Evolutionary conservation across 805 yeast species (phyloP), one percentile per base, ranked within the genome.

Genomic region (Nakazawaea wickerhamii): DNA sequence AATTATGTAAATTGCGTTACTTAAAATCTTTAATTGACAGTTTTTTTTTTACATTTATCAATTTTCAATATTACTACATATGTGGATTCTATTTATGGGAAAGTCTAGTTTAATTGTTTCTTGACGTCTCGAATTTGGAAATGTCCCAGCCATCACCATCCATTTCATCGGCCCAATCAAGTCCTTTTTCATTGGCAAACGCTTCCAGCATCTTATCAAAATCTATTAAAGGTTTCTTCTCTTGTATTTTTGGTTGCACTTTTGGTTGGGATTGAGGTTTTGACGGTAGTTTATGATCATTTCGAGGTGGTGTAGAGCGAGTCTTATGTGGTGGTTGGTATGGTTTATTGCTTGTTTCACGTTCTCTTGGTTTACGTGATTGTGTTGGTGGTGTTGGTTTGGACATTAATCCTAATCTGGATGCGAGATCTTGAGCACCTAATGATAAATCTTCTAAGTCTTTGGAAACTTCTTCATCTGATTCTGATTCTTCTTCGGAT

Each of bases 111-210:
- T n/a, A n/a, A n/a, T n/a, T n/a, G n/a, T n/a, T n/a, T n/a, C n/a
- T n/a, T n/a, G n/a, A n/a, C n/a, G 28, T 13, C n/a, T 35, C 23
- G 30, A 43, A 28, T 28, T 43, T 14, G 4, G 46, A 38, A 7
- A 38, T 10, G 19, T 43, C 46, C 41, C 41, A 43, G 14, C 18
- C 44, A 28, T 43, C 46, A 13, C 35, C 46, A 27, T 38, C 30
- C n/a, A 23, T 15, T 2, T 28, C 46, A 19, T 38, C 46, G 4
- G 46, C 46, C 46, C 42, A 43, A 17, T 35, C 36, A 10, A 34
- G 5, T 11, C 37, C 35, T 18, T 28, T 17, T 4, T 33, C 26
- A 10, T 15, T 20, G 18, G 36, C 20, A 30, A 38, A 38, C 17
- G 13, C n/a, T 13, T 34, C 37, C 28, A 38, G 23, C 39, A 38